phyloP scores from a whole-genome alignment of 495 filamentous ascomycete species.

The Aspergillus nanangensis region DNA sequence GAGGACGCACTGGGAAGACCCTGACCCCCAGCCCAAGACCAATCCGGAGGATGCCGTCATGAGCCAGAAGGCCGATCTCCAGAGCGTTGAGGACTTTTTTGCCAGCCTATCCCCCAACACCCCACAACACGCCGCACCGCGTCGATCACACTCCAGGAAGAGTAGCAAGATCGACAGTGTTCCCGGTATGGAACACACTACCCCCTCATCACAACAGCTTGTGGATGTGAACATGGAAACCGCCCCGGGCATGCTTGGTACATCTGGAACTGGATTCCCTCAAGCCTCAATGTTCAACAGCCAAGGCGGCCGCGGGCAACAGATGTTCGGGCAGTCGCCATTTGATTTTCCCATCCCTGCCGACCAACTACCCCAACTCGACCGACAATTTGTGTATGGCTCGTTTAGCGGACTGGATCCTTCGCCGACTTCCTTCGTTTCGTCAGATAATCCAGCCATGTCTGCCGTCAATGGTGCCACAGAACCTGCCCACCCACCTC shows the following conservation, averaged over 20 bases:
- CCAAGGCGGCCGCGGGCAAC: slow-evolving; percentile 21
- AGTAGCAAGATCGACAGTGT: slow-evolving; percentile 29
- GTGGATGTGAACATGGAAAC: slow-evolving; percentile 33
- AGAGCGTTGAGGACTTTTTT: slow-evolving; percentile 95
- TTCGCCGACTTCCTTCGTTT: slow-evolving; percentile 24
- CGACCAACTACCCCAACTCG: slow-evolving; percentile 56
- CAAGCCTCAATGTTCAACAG: slow-evolving; percentile 33
- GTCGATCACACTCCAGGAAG: slow-evolving; percentile 33
- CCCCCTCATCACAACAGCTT: slow-evolving; percentile 25
- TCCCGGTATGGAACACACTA: slow-evolving; percentile 22
- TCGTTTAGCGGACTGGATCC: slow-evolving; percentile 66
- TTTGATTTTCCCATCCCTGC: slow-evolving; percentile 39
- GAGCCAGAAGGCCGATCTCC: slow-evolving; percentile 80
- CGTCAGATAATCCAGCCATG: slow-evolving; percentile 23
- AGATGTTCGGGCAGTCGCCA: slow-evolving; percentile 29
- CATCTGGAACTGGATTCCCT: slow-evolving; percentile 41
- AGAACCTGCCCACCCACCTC: slow-evolving; percentile 4
- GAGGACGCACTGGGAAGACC: slow-evolving; percentile 76
- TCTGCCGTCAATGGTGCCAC: slow-evolving; percentile 23
- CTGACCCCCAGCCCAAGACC: slow-evolving; percentile 62
- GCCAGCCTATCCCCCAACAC: slow-evolving; percentile 66
- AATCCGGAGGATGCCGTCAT: slow-evolving; percentile 75
- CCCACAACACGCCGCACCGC: slow-evolving; percentile 42
- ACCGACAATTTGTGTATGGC: slow-evolving; percentile 74
- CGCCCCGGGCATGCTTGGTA: slow-evolving; percentile 28